Percentiles rank a stretch among this genome's conserved stretches.
Evolutionary conservation across 2,329 filamentous ascomycete species (phyloP).

Genomic region (Fusarium floridanum): DNA sequence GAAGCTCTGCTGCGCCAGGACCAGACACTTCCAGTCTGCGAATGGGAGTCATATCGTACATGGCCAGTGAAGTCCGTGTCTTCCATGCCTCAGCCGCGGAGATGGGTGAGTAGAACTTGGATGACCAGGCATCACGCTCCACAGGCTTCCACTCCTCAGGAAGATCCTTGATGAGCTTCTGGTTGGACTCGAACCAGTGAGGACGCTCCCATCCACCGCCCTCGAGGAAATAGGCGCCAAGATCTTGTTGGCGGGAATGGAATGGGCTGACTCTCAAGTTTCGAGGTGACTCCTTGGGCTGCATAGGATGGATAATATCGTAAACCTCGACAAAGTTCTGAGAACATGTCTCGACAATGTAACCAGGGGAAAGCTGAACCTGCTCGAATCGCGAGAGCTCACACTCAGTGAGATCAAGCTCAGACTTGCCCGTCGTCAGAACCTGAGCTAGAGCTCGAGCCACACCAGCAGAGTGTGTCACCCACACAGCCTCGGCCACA

Average conservation of each 20-base stretch:
- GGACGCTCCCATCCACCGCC: slow-evolving; percentile 72
- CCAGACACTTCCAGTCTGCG: slow-evolving; percentile 70
- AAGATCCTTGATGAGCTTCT: slow-evolving; percentile 61
- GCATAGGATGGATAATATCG: slow-evolving; percentile 72
- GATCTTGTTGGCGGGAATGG: slow-evolving; percentile 64
- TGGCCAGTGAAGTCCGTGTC: slow-evolving; percentile 70
- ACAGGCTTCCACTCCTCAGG: slow-evolving; percentile 67
- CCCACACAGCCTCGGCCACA: slow-evolving; percentile 76
- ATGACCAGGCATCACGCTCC: slow-evolving; percentile 70
- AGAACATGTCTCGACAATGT: slow-evolving; percentile 69
- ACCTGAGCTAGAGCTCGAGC: slow-evolving; percentile 71
- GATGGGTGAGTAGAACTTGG: slow-evolving; percentile 68
- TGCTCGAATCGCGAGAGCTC: slow-evolving; percentile 72
- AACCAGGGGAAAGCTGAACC: slow-evolving; percentile 67
- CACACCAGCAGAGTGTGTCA: slow-evolving; percentile 74
- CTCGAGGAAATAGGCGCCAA: slow-evolving; percentile 71
- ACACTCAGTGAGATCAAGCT: slow-evolving; percentile 69
- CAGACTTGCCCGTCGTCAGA: slow-evolving; percentile 67
- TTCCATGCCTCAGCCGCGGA: slow-evolving; percentile 74
- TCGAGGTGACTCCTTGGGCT: slow-evolving; percentile 68
- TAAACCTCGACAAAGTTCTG: slow-evolving; percentile 75
- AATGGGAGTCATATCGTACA: slow-evolving; percentile 74
- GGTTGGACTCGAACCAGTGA: slow-evolving; percentile 72
- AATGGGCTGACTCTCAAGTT: slow-evolving; percentile 72
- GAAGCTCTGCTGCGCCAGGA: slow-evolving; percentile 66